These are phyloP conservation scores for Lodderomyces jiufengensis DNA, from an alignment of 1,139 yeast species.

Conservation along the genomic window DNA sequence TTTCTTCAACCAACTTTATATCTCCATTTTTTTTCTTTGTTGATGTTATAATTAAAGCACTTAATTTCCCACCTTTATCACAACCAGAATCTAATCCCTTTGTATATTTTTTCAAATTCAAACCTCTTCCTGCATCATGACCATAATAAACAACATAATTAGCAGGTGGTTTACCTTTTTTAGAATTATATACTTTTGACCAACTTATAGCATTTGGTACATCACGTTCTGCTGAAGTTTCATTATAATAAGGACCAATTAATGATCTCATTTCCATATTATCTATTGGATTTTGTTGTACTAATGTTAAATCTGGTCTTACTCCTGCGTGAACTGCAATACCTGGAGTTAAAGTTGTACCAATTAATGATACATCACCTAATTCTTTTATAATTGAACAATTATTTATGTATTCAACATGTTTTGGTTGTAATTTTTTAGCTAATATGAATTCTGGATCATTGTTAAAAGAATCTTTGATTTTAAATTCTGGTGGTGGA, in stretches of 20 bases:
- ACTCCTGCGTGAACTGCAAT: conserved; percentile 80
- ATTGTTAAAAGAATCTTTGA: conserved; percentile 29
- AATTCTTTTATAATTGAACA: conserved; percentile 64
- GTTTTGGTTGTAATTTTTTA: conserved; percentile 53
- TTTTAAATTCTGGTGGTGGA: not conserved
- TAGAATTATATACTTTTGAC: conserved; percentile 59
- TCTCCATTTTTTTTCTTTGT: conserved; percentile 5
- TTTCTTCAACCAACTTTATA: conserved; percentile 7
- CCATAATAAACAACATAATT: conserved; percentile 70
- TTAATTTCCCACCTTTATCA: conserved; percentile 66
- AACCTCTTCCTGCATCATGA: conserved; percentile 81
- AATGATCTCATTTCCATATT: conserved; percentile 61
- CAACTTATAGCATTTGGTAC: conserved; percentile 54
- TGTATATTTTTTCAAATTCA: conserved; percentile 60
- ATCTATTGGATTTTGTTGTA: conserved; percentile 59
- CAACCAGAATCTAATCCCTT: conserved; percentile 85
- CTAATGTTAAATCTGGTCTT: conserved; percentile 55
- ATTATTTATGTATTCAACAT: conserved; percentile 52
- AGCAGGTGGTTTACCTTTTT: conserved; percentile 35
- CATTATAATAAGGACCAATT: conserved; percentile 53
- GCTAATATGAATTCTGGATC: conserved; percentile 65
- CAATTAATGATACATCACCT: conserved; percentile 54
- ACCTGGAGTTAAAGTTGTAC: conserved; percentile 29
- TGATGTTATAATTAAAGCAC: conserved; percentile 49
- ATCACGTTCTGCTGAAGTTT: conserved; percentile 50